phyloP scores from a whole-genome alignment of 2,329 filamentous ascomycete genomes.

The Botrytis tulipae region DNA sequence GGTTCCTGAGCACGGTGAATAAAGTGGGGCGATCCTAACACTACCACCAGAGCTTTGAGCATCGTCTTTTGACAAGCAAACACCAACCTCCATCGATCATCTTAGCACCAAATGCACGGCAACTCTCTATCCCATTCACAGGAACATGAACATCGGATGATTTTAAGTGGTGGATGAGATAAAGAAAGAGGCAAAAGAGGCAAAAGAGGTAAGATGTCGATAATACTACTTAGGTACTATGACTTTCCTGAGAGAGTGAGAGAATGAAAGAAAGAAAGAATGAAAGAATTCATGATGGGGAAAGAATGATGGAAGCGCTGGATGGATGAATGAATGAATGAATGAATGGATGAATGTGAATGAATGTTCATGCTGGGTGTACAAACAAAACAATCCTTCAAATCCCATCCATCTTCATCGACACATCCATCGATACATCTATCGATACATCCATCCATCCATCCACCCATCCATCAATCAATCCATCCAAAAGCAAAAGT shows the following conservation, averaged over 20 bases:
- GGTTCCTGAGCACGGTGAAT: neutral
- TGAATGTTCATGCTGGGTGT: neutral
- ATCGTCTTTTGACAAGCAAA: slow-evolving; percentile 7
- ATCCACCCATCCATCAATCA: neutral
- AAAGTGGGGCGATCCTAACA: slow-evolving; percentile 5
- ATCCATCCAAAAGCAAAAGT: neutral
- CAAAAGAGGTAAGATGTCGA: neutral
- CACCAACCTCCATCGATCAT: neutral
- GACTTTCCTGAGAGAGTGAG: too few species aligned
- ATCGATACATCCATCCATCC: neutral
- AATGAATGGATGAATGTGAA: neutral
- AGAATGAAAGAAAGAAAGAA: too few species aligned
- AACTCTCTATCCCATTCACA: neutral
- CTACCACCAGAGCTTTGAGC: neutral
- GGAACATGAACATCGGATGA: neutral
- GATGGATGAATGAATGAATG: neutral
- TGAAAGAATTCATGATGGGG: neutral
- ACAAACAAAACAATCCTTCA: too few species aligned
- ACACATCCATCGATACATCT: neutral
- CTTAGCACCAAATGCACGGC: neutral
- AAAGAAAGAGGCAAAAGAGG: neutral
- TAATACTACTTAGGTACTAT: neutral
- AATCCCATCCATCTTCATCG: neutral
- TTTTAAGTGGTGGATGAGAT: neutral
- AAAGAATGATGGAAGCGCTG: neutral